These are phyloP conservation scores for Colletotrichum zoysiae DNA, from an alignment of 2,329 filamentous ascomycete genomes.

Conservation along the genomic window DNA sequence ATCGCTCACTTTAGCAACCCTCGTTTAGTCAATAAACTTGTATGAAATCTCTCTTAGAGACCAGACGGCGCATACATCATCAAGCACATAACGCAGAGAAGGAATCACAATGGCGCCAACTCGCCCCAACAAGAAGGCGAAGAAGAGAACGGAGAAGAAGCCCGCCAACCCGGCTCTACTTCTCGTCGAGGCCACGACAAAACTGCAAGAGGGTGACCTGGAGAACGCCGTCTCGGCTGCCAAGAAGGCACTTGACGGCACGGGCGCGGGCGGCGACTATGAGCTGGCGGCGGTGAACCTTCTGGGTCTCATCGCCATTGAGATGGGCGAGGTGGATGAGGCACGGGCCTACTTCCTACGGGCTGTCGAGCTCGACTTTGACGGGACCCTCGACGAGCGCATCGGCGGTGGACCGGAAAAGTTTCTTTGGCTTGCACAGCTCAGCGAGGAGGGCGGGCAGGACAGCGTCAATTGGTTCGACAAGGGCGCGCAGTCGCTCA, in stretches of 20 bases:
- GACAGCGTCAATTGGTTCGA: constrained; percentile 78
- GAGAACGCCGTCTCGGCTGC: constrained; percentile 57
- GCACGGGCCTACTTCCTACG: constrained; percentile 79
- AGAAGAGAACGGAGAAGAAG: constrained; percentile 49
- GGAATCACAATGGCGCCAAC: constrained; percentile 55
- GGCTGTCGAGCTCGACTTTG: constrained; percentile 81
- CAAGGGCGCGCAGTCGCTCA: constrained; percentile 78
- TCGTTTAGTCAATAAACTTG: background rate
- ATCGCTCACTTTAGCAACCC: constrained; percentile 11
- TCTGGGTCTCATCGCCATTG: constrained; percentile 84
- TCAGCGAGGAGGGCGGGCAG: constrained; percentile 78
- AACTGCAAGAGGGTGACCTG: constrained; percentile 57
- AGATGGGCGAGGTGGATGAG: constrained; percentile 82
- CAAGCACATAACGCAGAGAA: background rate
- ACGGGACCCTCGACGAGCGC: constrained; percentile 77
- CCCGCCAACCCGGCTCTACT: constrained; percentile 46
- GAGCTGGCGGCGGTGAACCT: constrained; percentile 78
- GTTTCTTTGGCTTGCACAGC: constrained; percentile 93
- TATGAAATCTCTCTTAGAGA: background rate
- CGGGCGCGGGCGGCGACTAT: constrained; percentile 60
- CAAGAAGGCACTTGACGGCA: constrained; percentile 57
- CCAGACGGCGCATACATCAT: background rate
- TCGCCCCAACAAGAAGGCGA: constrained; percentile 54
- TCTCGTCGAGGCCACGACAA: constrained; percentile 56
- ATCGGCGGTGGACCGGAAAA: constrained; percentile 90